phyloP scores from a whole-genome alignment of 2,329 filamentous ascomycete genomes.

The Beauveria bassiana region DNA sequence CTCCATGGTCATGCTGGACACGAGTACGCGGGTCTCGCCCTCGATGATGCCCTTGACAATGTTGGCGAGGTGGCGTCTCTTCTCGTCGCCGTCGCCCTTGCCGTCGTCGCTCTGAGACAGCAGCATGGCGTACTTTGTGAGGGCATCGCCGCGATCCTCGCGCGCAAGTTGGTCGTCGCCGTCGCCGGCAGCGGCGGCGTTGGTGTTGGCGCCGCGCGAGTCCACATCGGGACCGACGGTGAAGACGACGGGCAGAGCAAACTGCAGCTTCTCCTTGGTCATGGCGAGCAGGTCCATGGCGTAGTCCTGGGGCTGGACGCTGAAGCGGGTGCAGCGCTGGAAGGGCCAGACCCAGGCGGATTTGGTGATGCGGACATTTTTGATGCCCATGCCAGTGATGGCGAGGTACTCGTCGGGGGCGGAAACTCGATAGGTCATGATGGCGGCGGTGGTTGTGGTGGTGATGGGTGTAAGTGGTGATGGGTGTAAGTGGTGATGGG shows the following conservation, averaged over 20 bases:
- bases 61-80: conserved; percentile 59
- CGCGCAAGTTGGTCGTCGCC: conserved; percentile 22
- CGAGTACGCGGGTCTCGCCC: conserved; percentile 75
- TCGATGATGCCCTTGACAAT: conserved; percentile 89
- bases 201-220: conserved; percentile 39
- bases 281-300: conserved; percentile 77
- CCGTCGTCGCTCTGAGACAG: conserved; percentile 59
- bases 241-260: conserved; percentile 75
- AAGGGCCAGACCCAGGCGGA: conserved; percentile 65
- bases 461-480: neutral
- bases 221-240: conserved; percentile 76
- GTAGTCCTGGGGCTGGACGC: conserved; percentile 72
- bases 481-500: neutral
- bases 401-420: conserved; percentile 79
- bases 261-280: conserved; percentile 83
- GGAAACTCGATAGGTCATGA: conserved; percentile 59
- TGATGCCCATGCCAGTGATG: conserved; percentile 71
- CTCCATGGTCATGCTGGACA: conserved; percentile 88
- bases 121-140: conserved; percentile 77
- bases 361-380: conserved; percentile 70
- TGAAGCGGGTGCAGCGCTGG: conserved; percentile 56
- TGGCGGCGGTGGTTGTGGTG: conserved; percentile 21
- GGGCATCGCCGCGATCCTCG: conserved; percentile 50
- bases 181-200: conserved; percentile 15
- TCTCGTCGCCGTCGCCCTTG: conserved; percentile 31